Evolutionary conservation across 176 grass and related monocot species (phyloP), one percentile per base, ranked within the genome.

Genomic region (Pontederia paniculata): DNA sequence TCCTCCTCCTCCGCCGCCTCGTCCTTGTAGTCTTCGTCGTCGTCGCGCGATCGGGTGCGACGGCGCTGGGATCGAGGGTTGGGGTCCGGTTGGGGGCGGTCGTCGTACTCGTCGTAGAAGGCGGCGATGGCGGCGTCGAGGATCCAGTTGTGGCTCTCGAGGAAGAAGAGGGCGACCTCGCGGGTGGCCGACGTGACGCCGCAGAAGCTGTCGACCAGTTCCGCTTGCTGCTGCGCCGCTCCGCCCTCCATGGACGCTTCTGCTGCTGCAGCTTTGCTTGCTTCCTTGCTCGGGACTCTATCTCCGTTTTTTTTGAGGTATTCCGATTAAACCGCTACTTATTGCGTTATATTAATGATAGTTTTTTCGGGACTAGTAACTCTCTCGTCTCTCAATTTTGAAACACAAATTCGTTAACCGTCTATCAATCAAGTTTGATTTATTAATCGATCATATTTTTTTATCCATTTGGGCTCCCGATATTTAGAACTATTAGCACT

Each of bases 81-180:
- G 67, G 61, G 22, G 75, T 60, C 42, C 57, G 28, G 72, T 54
- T 48, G 18, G 22, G 45, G 44, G 54, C 67, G 61, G 70, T 84
- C 70, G 74, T 81, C 14, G 8, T 31, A 1, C 25, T 31, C 25
- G 25, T 71, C 68, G 55, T 71, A 90, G 83, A 79, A 97, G 61
- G 83, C 76, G 65, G 57, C 76, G 45, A 97, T 76, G 62, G 93
- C 80, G 21, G 83, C 63, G 9, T 97, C 86, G 31, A 91, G 77
- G 44, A 62, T 57, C 93, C 93, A 97, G 56, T 77, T 75, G 80
- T 84, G 77, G 69, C 80, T 76, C 74, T 84, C 83, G 63, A 97
- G 86, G 71, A 80, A 91, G 83, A 88, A 97, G 65, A 74, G 55
- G 18, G 93, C 93, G 54, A 84, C 83, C 12, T 84, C 72, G 14